Evolutionary conservation across 495 filamentous ascomycete genomes (phyloP).

Genomic region (Lichina pygmaea): DNA sequence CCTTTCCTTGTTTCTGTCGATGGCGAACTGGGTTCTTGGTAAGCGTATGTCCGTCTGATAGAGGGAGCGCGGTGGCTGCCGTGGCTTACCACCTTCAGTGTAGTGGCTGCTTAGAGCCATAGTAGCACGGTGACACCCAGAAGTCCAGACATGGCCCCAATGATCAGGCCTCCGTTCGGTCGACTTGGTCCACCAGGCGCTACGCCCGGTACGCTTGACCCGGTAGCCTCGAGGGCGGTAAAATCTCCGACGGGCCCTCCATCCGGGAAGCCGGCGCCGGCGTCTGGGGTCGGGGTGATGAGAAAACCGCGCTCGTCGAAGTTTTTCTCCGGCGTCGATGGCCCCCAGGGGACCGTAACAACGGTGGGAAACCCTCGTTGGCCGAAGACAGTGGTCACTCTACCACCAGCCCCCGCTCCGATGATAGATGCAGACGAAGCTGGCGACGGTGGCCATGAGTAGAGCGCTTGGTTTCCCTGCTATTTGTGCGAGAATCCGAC

Average conservation of each 20-base stretch:
- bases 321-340: conserved; percentile 8
- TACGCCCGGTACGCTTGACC: background rate
- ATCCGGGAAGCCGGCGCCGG: too few relatives aligned
- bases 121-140: background rate
- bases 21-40: too few relatives aligned
- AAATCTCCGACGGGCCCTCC: background rate
- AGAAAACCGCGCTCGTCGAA: conserved; percentile 18
- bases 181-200: background rate
- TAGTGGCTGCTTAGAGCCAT: background rate
- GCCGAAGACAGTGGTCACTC: conserved; percentile 15
- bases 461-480: background rate
- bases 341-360: conserved; percentile 11
- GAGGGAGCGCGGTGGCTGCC: too few relatives aligned
- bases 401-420: conserved; percentile 20
- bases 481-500: conserved; percentile 7
- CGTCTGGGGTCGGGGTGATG: conserved; percentile 8
- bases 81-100: too few relatives aligned
- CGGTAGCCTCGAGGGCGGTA: background rate
- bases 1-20: too few relatives aligned
- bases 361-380: conserved; percentile 17
- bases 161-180: background rate
- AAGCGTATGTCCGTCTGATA: too few relatives aligned
- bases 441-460: conserved; percentile 19
- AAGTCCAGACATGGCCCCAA: background rate
- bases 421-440: conserved; percentile 18